These are phyloP conservation scores for Fraxinus albicans DNA, from an alignment of 305 asterid species.

Conservation along the genomic window DNA sequence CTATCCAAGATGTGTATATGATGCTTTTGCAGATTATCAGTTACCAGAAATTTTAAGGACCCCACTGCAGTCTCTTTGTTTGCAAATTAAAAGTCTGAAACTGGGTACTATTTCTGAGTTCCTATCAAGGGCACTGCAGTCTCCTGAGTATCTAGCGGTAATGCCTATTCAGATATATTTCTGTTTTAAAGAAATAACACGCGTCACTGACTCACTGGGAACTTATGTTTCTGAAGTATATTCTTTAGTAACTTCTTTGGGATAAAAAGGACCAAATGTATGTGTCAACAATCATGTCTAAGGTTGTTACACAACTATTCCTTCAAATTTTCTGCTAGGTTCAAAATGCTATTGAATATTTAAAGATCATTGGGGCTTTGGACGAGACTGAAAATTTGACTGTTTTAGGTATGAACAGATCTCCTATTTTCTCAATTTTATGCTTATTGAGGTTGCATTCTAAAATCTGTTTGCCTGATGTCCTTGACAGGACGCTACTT, in stretches of 20 bases:
- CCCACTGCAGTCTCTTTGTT: conserved; percentile 92
- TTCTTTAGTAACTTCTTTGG: conserved; percentile 12
- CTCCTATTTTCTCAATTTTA: conserved; percentile 19
- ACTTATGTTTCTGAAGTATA: conserved; percentile 11
- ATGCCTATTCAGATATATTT: conserved; percentile 31
- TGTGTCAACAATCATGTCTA: conserved; percentile 15
- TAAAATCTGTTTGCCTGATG: conserved; percentile 28
- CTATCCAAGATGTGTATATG: conserved; percentile 81
- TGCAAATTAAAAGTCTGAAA: conserved; percentile 91
- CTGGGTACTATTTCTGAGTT: conserved; percentile 86
- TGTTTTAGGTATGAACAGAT: conserved; percentile 60
- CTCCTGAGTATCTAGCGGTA: conserved; percentile 96
- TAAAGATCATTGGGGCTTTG: conserved; percentile 86
- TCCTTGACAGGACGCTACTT: conserved; percentile 72
- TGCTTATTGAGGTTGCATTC: conserved; percentile 20
- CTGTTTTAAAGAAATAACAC: conserved; percentile 21
- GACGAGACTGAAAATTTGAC: conserved; percentile 88
- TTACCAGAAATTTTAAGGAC: conserved; percentile 95
- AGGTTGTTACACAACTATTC: conserved; percentile 12
- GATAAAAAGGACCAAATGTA: conserved; percentile 12
- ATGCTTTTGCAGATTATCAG: conserved; percentile 83
- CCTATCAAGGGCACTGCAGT: conserved; percentile 82
- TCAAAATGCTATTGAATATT: conserved; percentile 89
- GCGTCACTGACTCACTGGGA: conserved; percentile 4
- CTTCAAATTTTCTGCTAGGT: conserved; percentile 46